phyloP scores from a whole-genome alignment of 139 green algal species.

The Chlamydomonas asymmetrica region DNA sequence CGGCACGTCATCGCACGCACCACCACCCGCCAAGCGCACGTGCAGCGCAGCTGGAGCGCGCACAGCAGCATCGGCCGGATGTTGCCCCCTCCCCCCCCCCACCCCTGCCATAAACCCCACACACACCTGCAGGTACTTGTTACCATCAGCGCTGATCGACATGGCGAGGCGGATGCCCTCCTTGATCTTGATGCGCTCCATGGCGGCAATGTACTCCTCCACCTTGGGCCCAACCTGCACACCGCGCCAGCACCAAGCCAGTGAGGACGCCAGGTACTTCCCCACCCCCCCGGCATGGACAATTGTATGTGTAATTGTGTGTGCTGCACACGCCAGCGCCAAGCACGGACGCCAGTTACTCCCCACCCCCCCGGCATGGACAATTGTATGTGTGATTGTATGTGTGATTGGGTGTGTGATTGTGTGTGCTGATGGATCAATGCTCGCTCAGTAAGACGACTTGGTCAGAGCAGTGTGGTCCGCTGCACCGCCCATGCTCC shows the following conservation, averaged over 20 bases:
- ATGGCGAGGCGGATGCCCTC: slow-evolving; percentile 74
- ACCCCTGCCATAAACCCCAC: background rate
- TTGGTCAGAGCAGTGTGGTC: no score
- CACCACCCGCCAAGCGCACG: background rate
- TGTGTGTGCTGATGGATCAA: slow-evolving; percentile 4
- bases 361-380: no score
- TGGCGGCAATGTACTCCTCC: slow-evolving; percentile 71
- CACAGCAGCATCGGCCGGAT: no score
- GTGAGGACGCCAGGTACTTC: no score
- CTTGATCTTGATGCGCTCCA: slow-evolving; percentile 79
- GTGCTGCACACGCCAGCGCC: no score
- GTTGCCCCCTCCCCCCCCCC: background rate
- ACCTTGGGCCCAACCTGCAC: no score
- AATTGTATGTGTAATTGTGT: background rate
- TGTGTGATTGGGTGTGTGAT: background rate
- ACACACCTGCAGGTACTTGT: slow-evolving; percentile 81
- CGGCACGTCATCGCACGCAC: background rate
- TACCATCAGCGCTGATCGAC: slow-evolving; percentile 70
- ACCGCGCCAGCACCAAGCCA: no score
- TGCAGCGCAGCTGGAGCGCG: background rate
- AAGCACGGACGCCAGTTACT: no score
- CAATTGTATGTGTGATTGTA: slow-evolving; percentile 1
- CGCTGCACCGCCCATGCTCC: no score
- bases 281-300: no score
- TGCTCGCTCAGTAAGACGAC: no score